A percentile compares a stretch with the other conserved stretches of the same genome.
Evolutionary conservation across 2,329 filamentous ascomycete genomes (phyloP).

Genomic region (Colletotrichum spinosum): DNA sequence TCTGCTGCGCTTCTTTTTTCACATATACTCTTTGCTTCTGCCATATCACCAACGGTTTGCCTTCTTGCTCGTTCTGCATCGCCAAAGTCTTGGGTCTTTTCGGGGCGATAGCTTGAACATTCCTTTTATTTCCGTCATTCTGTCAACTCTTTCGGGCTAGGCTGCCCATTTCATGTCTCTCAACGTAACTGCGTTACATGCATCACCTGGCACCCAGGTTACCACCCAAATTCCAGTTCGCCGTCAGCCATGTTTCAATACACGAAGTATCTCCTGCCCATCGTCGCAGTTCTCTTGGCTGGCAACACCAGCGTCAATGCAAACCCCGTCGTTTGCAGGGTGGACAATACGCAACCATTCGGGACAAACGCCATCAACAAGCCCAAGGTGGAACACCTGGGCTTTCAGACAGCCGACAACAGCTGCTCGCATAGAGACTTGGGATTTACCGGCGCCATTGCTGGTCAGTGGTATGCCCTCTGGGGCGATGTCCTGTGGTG

Average conservation of each 20-base stretch:
- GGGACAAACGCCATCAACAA: constrained; percentile 50
- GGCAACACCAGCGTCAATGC: not conserved
- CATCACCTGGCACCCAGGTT: constrained; percentile 7
- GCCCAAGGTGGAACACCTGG: constrained; percentile 47
- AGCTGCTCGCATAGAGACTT: constrained; percentile 52
- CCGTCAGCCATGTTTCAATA: constrained; percentile 17
- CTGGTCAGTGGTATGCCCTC: constrained; percentile 52
- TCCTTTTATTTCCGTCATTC: too few species aligned
- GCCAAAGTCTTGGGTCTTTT: too few species aligned
- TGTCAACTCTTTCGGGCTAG: too few species aligned
- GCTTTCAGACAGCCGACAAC: constrained; percentile 50
- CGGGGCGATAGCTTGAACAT: too few species aligned
- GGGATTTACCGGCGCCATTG: constrained; percentile 50
- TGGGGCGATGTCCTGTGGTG: constrained; percentile 53
- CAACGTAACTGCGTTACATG: constrained; percentile 1
- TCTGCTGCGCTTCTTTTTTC: too few species aligned
- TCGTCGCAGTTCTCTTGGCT: constrained; percentile 5
- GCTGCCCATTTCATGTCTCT: not conserved
- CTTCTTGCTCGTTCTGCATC: too few species aligned
- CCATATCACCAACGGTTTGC: too few species aligned
- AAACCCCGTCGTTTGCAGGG: constrained; percentile 15
- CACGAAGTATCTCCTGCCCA: constrained; percentile 8
- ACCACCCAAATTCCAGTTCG: constrained; percentile 21
- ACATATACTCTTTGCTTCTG: too few species aligned
- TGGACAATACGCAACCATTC: constrained; percentile 52